phyloP scores from a whole-genome alignment of 768 basidiomycete genomes.

The Nidularia sp. region DNA sequence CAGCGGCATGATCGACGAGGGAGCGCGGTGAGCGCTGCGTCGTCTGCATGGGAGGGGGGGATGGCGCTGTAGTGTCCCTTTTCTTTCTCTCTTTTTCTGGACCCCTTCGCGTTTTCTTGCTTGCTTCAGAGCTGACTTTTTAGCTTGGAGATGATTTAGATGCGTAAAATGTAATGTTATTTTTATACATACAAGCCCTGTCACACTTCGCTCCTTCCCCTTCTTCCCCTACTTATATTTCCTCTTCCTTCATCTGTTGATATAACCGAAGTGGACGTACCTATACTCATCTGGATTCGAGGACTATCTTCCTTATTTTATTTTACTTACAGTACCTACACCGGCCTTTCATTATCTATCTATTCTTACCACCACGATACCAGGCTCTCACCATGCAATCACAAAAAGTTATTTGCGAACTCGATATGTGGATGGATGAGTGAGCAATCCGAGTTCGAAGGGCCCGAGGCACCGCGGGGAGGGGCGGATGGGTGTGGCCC shows the following conservation, averaged over 20 bases:
- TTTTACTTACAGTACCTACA: constrained; percentile 24
- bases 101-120: too few relatives aligned
- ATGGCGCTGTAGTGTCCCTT: constrained; percentile 31
- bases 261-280: not conserved
- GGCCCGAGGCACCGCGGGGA: too few relatives aligned
- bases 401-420: constrained; percentile 2
- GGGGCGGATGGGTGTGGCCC: too few relatives aligned
- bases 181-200: too few relatives aligned
- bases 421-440: not conserved
- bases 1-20: constrained; percentile 18
- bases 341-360: constrained; percentile 16
- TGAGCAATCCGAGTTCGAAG: too few relatives aligned
- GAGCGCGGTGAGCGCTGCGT: constrained; percentile 9
- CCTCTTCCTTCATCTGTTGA: not conserved
- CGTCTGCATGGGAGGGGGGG: constrained; percentile 32
- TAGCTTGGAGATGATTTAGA: too few relatives aligned
- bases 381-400: constrained; percentile 13
- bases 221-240: too few relatives aligned
- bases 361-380: constrained; percentile 7
- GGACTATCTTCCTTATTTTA: constrained; percentile 10
- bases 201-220: too few relatives aligned
- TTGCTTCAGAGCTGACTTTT: too few relatives aligned
- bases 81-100: too few relatives aligned
- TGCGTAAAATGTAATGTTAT: too few relatives aligned
- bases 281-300: not conserved